Evolutionary conservation across 305 asterid genomes (phyloP).

Genomic region (Solanum hybrid): DNA sequence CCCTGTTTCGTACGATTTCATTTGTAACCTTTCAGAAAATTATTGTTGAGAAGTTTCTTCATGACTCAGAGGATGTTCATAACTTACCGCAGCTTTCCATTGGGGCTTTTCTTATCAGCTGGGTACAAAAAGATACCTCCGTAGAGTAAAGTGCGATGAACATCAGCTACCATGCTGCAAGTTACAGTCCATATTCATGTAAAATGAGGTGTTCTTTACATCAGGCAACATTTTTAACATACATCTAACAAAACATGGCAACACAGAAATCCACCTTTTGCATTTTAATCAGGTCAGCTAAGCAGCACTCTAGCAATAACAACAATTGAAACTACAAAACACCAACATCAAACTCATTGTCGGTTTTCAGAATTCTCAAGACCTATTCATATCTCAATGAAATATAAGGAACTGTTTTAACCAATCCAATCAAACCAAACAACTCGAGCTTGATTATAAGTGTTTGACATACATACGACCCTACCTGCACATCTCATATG

Average conservation of each 20-base stretch:
- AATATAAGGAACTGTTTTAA: neutral
- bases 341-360: neutral
- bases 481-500: neutral
- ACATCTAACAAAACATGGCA: neutral
- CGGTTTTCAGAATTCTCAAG: neutral
- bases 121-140: slow-evolving; percentile 98
- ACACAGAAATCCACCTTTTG: neutral
- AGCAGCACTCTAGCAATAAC: neutral
- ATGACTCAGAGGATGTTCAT: neutral
- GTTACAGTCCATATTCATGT: neutral
- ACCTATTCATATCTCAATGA: neutral
- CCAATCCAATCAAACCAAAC: neutral
- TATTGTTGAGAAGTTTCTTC: neutral
- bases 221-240: neutral
- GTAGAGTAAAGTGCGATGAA: slow-evolving; percentile 89
- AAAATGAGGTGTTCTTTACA: neutral
- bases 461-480: neutral
- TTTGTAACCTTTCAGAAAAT: neutral
- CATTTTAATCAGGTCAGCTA: neutral
- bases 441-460: neutral
- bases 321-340: neutral
- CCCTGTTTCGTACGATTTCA: slow-evolving; percentile 39
- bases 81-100: slow-evolving; percentile 69
- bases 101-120: slow-evolving; percentile 93
- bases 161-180: slow-evolving; percentile 96